Conservation (phyloP, 139 green algal genomes). For the Mesotaenium endlicherianum region DNA sequence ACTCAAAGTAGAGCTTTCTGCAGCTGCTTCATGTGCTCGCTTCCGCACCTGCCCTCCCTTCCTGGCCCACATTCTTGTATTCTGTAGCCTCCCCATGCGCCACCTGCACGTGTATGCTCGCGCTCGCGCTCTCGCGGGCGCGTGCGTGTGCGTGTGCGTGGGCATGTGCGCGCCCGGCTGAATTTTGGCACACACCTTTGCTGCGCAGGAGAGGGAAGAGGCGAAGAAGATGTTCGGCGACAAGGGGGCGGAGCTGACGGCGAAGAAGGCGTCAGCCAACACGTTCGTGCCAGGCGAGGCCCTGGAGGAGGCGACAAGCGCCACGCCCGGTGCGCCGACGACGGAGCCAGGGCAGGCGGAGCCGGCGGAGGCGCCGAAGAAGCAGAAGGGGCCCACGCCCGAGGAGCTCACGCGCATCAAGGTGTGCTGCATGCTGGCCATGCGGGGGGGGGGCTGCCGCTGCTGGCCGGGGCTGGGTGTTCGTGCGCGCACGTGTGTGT, state of each 20-base stretch:
- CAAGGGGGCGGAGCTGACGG: slow-evolving; percentile 19
- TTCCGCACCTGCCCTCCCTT: not conserved
- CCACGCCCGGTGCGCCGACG: not conserved
- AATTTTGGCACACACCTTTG: no score
- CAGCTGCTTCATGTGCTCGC: not conserved
- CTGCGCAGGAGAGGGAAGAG: slow-evolving; percentile 33
- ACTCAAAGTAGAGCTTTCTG: not conserved
- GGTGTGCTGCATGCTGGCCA: not conserved
- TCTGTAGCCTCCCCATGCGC: not conserved
- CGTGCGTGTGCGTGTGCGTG: no score
- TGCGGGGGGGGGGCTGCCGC: not conserved
- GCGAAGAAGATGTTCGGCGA: slow-evolving; percentile 30
- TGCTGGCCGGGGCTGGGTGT: not conserved
- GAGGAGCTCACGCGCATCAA: slow-evolving; percentile 46
- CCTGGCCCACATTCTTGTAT: not conserved
- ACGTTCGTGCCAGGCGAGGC: slow-evolving; percentile 43
- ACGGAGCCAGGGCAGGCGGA: not conserved
- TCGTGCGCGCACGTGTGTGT: not conserved
- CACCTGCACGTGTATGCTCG: no score
- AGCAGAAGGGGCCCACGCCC: slow-evolving; percentile 42
- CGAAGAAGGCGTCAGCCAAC: slow-evolving; percentile 20
- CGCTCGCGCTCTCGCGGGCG: no score
- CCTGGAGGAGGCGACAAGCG: not conserved
- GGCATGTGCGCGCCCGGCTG: no score
- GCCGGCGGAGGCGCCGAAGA: not conserved